Base-by-base conservation (phyloP, 306 rosid genomes). In the Fagus crenata region DNA sequence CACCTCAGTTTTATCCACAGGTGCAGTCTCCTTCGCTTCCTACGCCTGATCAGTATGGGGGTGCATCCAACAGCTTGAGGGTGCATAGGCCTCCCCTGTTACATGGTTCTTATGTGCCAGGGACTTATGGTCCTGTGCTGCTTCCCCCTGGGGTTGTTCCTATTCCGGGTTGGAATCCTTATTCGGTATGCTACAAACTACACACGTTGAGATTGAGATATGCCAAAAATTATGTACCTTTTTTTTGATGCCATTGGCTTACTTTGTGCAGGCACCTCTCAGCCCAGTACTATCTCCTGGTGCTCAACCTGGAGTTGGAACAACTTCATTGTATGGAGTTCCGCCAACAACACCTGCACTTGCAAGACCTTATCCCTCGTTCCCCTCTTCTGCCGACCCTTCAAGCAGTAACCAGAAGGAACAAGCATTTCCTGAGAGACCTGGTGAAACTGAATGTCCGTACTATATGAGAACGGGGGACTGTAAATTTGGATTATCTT, bases 1-100 rank as follows among this genome's bases (percentile, higher is more conserved):
- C 95, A 83, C 95, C 94, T 80, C 98, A 93, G 51, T 93, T 89
- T 93, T 93, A 89, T 91, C 92, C 87, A 69, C 88, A 85, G 91
- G 96, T 89, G 96, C 98, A 89, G 81, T 89, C 95, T 81, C 95
- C 91, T 78, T 79, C 97, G 0, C 88, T 87, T 84, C 90, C 94
- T 61, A 80, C 85, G 60, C 84, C 90, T 49, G 96, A 93, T 6
- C 98, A 88, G 73, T 93, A 55, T 88, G 94, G 91, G 55, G 91
- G 90, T 55, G 82, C 89, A 71, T 89, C 97, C 80, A 79, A 89
- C 6, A 79, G 84, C 79, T 39, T 93, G 89, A 88, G 98, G 84
- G 96, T 93, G 82, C 89, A 89, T 8, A 89, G 96, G 88, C 96
- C 96, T 83, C 89, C 92, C 3, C 75, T 89, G 4, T 22, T 93